Evolutionary conservation across 176 grass and related monocot genomes (phyloP).

Genomic region (Aechmea fasciata): DNA sequence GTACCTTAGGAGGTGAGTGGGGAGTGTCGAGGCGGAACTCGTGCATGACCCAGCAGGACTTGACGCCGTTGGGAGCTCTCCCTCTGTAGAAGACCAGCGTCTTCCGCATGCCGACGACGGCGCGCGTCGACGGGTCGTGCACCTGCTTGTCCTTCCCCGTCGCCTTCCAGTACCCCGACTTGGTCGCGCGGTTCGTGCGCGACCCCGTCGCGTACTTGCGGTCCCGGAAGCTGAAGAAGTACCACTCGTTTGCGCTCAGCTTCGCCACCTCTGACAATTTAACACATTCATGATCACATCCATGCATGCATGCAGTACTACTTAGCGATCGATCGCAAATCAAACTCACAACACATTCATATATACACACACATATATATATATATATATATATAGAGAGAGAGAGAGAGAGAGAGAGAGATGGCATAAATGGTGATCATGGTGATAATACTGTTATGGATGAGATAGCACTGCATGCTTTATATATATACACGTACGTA

Average conservation of each 20-base stretch:
- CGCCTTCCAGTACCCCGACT: constrained; percentile 69
- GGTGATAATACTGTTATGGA: too few species aligned
- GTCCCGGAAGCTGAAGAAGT: constrained; percentile 70
- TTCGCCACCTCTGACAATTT: constrained; percentile 44
- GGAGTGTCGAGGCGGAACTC: constrained; percentile 58
- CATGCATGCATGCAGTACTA: too few species aligned
- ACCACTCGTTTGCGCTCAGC: constrained; percentile 55
- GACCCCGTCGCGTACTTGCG: constrained; percentile 62
- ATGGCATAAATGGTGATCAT: neutral
- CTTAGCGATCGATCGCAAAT: too few species aligned
- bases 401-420: neutral
- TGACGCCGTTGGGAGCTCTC: constrained; percentile 48
- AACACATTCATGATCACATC: too few species aligned
- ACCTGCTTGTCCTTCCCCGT: constrained; percentile 53
- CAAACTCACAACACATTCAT: neutral
- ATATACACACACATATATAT: too few species aligned
- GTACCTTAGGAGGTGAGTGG: constrained; percentile 36
- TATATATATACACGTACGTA: too few species aligned
- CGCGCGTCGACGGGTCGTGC: constrained; percentile 18
- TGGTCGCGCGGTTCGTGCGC: constrained; percentile 58
- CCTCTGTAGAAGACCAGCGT: constrained; percentile 66
- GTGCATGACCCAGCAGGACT: constrained; percentile 70
- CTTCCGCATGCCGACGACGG: constrained; percentile 60
- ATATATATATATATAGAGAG: neutral
- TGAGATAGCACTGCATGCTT: too few species aligned